Base-by-base conservation (phyloP, 2,329 filamentous ascomycete genomes). In the Trichophaea hybrida region DNA sequence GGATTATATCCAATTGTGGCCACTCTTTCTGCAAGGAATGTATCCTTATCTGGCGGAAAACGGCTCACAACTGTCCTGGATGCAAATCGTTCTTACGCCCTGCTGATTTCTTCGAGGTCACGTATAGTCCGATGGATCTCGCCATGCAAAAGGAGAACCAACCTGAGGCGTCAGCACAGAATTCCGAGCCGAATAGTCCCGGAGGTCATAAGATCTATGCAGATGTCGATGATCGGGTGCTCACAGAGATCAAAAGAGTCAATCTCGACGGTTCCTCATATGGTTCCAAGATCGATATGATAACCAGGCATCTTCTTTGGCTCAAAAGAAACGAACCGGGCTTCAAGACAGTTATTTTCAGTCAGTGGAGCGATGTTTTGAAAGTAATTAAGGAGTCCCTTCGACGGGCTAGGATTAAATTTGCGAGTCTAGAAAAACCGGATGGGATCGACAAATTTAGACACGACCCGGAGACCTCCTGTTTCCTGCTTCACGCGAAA, bases 1-100 rank as follows among this genome's bases (percentile, higher is more conserved):
- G 91, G 57, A 81, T 86, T 56, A 75, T 91, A 62, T 96, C 91
- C 0, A 79, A 88, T 1, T 97, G 93, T 70, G 91, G 91, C 0
- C 93, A 98, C 69, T 82, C 88, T 64, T 97, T 89, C 70, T 96
- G 91, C 74, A 89, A 88, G 68, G 85, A 88, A 33, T 97, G 93
- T 71, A 84, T 97, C 66, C 76, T 77, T 40, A 67, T 82, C 10
- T 97, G 93, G 93, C 88, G 85, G 74, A 77, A 75, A 59, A 76
- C 80, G 35, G 83, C 89, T 66, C 79, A 77, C 15, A 91, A 80
- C 55, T 97, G 91, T 67, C 91, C 91, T 0, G 78, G 88, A 4
- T 98, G 93, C 76, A 95, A 95, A 71, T 79, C 77, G 50, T 75
- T 74, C 1, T 74, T 97, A 5, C 76, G 75, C 33, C 69, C 74